Conservation (phyloP, 2,329 filamentous ascomycete species). For the Elsinoe necatrix region DNA sequence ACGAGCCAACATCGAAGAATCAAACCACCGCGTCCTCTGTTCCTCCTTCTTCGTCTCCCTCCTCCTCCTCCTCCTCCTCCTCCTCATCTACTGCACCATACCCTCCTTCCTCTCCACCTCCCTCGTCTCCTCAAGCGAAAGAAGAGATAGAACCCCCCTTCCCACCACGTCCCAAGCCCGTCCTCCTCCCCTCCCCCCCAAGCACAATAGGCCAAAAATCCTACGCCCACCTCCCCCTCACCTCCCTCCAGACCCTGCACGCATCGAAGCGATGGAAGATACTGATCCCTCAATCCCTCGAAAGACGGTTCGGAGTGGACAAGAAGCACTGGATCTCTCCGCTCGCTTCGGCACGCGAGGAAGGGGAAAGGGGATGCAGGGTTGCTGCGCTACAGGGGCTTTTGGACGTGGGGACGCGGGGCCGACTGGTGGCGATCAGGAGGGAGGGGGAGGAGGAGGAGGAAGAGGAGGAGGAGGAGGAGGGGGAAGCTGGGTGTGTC, state of each 20-base stretch:
- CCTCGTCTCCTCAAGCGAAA: neutral
- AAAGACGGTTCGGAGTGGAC: neutral
- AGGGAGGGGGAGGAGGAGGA: neutral
- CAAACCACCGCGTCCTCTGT: neutral
- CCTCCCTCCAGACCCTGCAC: neutral
- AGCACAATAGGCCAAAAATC: neutral
- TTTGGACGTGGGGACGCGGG: neutral
- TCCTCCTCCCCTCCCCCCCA: neutral
- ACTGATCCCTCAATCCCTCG: neutral
- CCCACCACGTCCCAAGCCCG: neutral
- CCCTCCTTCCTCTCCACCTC: neutral
- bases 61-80: neutral
- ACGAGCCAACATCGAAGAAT: neutral
- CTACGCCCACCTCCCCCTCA: slow-evolving; percentile 1
- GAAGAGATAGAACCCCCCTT: neutral
- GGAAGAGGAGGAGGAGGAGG: neutral
- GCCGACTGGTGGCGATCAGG: neutral
- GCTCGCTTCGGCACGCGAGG: neutral
- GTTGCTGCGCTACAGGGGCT: neutral
- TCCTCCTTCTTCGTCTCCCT: neutral
- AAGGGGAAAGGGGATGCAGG: neutral
- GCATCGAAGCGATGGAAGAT: neutral
- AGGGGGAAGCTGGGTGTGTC: neutral
- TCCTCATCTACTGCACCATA: too few species aligned
- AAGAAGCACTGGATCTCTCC: neutral